A percentile compares a stretch with the other conserved stretches of the same genome.
These are phyloP conservation scores for Candida sphagnicola DNA, from an alignment of 805 yeast genomes.

Conservation along the genomic window DNA sequence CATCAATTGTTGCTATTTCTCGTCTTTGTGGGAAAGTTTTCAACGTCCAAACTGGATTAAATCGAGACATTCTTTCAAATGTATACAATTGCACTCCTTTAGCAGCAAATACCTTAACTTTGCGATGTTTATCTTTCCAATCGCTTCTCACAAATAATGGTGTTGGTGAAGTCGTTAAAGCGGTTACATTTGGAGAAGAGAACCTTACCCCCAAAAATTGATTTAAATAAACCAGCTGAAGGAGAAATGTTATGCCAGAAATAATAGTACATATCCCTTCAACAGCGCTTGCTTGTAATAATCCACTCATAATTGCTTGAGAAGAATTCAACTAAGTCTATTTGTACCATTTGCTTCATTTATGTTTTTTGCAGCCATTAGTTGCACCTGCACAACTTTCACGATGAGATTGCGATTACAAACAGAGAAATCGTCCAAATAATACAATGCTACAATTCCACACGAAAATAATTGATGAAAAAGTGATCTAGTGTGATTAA, in stretches of 20 bases:
- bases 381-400: neutral
- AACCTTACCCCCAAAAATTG: constrained; percentile 35
- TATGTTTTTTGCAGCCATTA: constrained; percentile 4
- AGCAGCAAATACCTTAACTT: constrained; percentile 47
- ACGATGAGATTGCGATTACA: neutral
- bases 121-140: constrained; percentile 39
- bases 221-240: constrained; percentile 39
- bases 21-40: constrained; percentile 39
- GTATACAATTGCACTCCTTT: constrained; percentile 41
- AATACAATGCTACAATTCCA: no score
- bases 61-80: constrained; percentile 47
- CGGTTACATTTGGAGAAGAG: constrained; percentile 37
- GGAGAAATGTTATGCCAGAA: constrained; percentile 38
- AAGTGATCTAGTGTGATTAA: no score
- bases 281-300: constrained; percentile 47
- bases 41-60: constrained; percentile 52
- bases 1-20: constrained; percentile 49
- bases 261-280: constrained; percentile 36
- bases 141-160: constrained; percentile 48
- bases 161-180: constrained; percentile 36
- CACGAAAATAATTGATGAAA: no score
- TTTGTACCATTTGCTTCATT: no score
- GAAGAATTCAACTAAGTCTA: no score
- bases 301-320: constrained; percentile 22
- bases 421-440: no score